phyloP scores from a whole-genome alignment of 208 protist species.

The Acanthamoeba divionensis region DNA sequence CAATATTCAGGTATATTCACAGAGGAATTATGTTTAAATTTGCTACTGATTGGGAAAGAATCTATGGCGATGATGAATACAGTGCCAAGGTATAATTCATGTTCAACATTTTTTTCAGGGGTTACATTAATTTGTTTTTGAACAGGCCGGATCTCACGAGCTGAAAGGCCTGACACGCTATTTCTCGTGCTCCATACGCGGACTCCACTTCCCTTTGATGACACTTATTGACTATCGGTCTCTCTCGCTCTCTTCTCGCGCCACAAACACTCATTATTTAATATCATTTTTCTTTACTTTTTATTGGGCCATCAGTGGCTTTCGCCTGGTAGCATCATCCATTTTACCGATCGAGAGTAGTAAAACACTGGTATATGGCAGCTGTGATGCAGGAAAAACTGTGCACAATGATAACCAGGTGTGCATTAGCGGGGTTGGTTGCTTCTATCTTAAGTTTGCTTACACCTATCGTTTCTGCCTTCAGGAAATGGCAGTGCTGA shows the following conservation, averaged over 20 bases:
- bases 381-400: constrained; percentile 13
- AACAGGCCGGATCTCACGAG: constrained; percentile 17
- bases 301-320: background rate
- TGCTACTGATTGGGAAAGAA: constrained; percentile 43
- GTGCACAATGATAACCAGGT: constrained; percentile 34
- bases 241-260: background rate
- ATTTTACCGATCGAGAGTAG: constrained; percentile 47
- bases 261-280: background rate
- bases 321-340: constrained; percentile 50
- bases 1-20: background rate
- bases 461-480: too few species aligned
- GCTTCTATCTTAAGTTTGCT: too few species aligned
- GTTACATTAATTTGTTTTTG: background rate
- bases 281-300: background rate
- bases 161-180: constrained; percentile 52
- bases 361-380: constrained; percentile 45
- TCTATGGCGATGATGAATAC: constrained; percentile 53
- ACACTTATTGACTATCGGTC: constrained; percentile 58
- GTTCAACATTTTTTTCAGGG: too few species aligned
- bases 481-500: background rate
- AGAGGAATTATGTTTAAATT: constrained; percentile 62
- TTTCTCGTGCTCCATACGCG: constrained; percentile 4
- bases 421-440: background rate
- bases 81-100: background rate
- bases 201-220: constrained; percentile 58